Evolutionary conservation across 306 rosid genomes (phyloP).

Genomic region (Corylus avellana): DNA sequence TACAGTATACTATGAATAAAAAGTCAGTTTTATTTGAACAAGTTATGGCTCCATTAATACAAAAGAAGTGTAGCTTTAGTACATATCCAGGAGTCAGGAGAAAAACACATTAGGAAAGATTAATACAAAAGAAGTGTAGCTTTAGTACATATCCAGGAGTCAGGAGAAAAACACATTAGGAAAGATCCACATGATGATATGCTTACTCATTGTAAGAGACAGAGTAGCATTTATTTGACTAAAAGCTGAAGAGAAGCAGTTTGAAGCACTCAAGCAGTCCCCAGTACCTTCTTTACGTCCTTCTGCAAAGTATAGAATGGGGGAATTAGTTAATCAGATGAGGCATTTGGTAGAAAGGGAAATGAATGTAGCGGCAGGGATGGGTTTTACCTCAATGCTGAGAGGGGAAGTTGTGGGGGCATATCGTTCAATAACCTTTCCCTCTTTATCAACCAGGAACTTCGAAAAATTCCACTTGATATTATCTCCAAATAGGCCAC

Average conservation of each 20-base stretch:
- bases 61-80: constrained; percentile 2
- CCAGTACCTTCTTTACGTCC: constrained; percentile 53
- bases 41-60: not conserved
- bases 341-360: not conserved
- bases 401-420: constrained; percentile 97
- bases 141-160: not conserved
- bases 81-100: not conserved
- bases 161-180: not conserved
- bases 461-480: constrained; percentile 97
- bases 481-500: constrained; percentile 78
- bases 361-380: not conserved
- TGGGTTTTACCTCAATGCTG: constrained; percentile 71
- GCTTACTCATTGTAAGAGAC: constrained; percentile 32
- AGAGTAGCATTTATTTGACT: constrained; percentile 18
- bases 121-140: not conserved
- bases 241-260: constrained; percentile 7
- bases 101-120: constrained; percentile 9
- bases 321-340: not conserved
- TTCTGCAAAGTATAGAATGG: constrained; percentile 47
- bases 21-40: not conserved
- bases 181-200: constrained; percentile 26
- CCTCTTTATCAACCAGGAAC: constrained; percentile 87
- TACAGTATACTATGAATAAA: too few species aligned
- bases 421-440: constrained; percentile 87
- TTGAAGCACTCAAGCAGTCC: constrained; percentile 32